A percentile compares a stretch with the other conserved stretches of the same genome.
Evolutionary conservation across 176 grass and related monocot genomes (phyloP).

Genomic region (Carex littledalei): DNA sequence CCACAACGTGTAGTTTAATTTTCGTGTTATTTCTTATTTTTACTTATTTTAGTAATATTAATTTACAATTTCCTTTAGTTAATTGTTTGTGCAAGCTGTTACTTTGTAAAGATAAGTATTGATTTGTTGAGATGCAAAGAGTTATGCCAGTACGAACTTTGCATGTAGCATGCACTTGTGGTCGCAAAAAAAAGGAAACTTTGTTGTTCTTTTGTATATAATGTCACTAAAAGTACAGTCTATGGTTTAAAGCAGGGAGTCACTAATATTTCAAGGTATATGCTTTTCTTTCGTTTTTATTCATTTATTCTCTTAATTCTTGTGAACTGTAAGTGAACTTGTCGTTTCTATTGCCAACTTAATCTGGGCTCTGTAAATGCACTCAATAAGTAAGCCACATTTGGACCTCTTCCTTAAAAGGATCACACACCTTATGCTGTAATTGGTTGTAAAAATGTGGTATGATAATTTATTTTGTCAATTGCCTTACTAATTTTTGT

Average conservation of each 20-base stretch:
- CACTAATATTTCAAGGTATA: not conserved
- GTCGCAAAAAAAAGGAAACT: not conserved
- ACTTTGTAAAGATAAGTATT: not conserved
- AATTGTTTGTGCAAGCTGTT: not conserved
- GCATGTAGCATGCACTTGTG: not conserved
- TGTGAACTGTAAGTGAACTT: not conserved
- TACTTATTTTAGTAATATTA: not conserved
- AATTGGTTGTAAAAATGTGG: not conserved
- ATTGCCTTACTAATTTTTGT: not conserved
- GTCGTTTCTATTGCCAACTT: not conserved
- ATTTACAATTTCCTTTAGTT: not conserved
- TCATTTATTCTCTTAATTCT: not conserved
- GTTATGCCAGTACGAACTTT: not conserved
- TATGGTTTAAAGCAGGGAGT: not conserved
- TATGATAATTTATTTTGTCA: not conserved
- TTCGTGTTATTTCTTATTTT: not conserved
- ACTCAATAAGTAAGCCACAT: too few species aligned
- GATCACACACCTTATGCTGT: not conserved
- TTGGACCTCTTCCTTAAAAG: too few species aligned
- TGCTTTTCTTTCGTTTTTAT: not conserved
- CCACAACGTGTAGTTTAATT: not conserved
- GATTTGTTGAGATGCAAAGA: not conserved
- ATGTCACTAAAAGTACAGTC: not conserved
- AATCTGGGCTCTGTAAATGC: too few species aligned
- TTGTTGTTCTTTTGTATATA: not conserved